Conservation (phyloP, 2,329 filamentous ascomycete genomes). For the Aaosphaeria pasadenensis region DNA sequence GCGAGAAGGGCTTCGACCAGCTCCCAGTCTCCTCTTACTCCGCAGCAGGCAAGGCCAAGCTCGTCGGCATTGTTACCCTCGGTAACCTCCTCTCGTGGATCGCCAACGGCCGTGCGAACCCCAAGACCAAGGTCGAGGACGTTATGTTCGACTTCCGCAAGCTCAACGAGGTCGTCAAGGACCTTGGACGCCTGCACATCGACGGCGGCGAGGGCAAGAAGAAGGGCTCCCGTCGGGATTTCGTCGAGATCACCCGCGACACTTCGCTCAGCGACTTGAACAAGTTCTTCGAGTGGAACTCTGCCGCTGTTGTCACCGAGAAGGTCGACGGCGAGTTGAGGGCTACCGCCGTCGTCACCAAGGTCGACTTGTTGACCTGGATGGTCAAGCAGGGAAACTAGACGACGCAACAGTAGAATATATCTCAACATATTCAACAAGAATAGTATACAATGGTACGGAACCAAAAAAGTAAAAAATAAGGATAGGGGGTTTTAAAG, state of each 20-base stretch:
- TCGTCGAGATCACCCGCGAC: conserved; percentile 91
- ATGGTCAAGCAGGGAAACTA: conserved; percentile 65
- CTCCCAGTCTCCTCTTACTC: conserved; percentile 70
- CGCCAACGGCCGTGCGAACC: conserved; percentile 74
- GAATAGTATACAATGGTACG: not conserved
- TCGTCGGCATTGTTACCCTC: conserved; percentile 90
- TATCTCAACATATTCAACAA: not conserved
- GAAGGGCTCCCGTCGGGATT: conserved; percentile 57
- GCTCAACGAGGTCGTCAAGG: conserved; percentile 86
- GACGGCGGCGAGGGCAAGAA: conserved; percentile 10
- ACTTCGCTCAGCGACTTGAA: conserved; percentile 80
- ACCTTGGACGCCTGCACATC: conserved; percentile 48
- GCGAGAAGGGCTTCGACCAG: conserved; percentile 96
- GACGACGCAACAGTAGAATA: not conserved
- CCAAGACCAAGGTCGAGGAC: conserved; percentile 70
- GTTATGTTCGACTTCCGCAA: conserved; percentile 97
- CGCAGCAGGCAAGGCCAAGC: conserved; percentile 59
- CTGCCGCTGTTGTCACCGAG: conserved; percentile 90
- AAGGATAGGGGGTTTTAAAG: not conserved
- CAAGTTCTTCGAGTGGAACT: conserved; percentile 98
- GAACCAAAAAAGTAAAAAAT: not conserved
- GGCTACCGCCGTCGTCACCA: conserved; percentile 88
- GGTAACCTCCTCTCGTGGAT: conserved; percentile 93
- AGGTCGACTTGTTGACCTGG: conserved; percentile 92
- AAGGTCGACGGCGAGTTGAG: conserved; percentile 60